Evolutionary conservation across 306 rosid genomes (phyloP).

Genomic region (Cercis canadensis): DNA sequence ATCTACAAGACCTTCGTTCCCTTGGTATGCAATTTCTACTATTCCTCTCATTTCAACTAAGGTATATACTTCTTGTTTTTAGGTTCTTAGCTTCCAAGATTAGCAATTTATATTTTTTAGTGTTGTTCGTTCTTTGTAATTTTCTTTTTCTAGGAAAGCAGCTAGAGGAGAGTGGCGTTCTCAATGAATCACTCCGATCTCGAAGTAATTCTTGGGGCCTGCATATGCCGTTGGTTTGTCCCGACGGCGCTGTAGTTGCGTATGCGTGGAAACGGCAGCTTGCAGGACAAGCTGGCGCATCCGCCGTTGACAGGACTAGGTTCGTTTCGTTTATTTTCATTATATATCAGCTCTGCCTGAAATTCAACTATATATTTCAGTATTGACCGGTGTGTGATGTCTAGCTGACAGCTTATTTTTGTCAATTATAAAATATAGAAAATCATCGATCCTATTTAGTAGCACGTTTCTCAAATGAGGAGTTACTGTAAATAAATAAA

Average conservation of each 20-base stretch:
- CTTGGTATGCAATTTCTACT: conserved; percentile 50
- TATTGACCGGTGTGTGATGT: neutral
- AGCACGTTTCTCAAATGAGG: too few relatives aligned
- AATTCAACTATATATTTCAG: neutral
- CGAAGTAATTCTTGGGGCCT: conserved; percentile 91
- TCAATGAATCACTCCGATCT: conserved; percentile 73
- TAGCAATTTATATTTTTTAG: conserved; percentile 7
- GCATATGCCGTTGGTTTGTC: conserved; percentile 96
- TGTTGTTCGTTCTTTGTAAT: neutral
- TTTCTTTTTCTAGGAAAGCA: conserved; percentile 64
- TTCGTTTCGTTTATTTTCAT: conserved; percentile 34
- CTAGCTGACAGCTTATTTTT: too few relatives aligned
- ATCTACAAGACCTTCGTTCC: conserved; percentile 79
- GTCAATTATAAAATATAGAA: too few relatives aligned
- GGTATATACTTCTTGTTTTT: neutral
- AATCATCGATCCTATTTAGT: too few relatives aligned
- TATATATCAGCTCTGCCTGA: conserved; percentile 5
- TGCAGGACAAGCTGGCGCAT: conserved; percentile 96
- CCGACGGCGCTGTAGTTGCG: conserved; percentile 93
- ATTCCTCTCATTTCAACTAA: too few relatives aligned
- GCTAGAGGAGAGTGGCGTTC: conserved; percentile 86
- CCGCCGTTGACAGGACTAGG: conserved; percentile 91
- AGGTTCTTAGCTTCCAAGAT: conserved; percentile 5
- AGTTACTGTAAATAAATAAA: too few relatives aligned
- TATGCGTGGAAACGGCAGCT: conserved; percentile 96